Evolutionary conservation across 2,329 filamentous ascomycete genomes (phyloP), one percentile per base, ranked within the genome.

Genomic region (Neonectria ditissima): DNA sequence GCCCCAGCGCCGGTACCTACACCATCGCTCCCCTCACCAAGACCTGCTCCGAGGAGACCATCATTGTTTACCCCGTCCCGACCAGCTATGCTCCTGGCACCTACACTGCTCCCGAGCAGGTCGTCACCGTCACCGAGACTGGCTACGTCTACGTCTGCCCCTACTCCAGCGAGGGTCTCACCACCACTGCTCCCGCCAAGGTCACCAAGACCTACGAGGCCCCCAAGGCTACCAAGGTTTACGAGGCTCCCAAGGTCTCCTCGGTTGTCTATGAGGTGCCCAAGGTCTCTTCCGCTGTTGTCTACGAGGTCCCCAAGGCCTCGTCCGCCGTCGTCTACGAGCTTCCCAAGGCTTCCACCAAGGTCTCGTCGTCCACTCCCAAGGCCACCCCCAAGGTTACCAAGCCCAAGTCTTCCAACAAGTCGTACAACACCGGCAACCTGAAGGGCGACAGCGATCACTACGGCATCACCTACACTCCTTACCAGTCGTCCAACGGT

Each of bases 391-490:
- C 47, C 26, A 65, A 69, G 52, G 60, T 53, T 14, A 65, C 70
- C 51, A 66, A 70, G 59, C 53, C 71, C 22, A 55, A 69, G 62
- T 60, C 73, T 54, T 62, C 67, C 30, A 47, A 52, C 53, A 67
- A 70, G 60, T 69, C 75, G 65, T 64, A 72, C 63, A 69, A 16
- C 50, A 59, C 66, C 24, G 74, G 77, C 67, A 65, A 68, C 65
- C 76, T 82, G 60, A 75, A 76, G 65, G 81, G 82, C 72, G 70
- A 74, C 73, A 83, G 81, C 56, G 80, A 85, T 78, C 86, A 90
- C 76, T 92, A 88, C 84, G 91, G 87, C 78, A 91, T 95, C 76
- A 92, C 92, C 75, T 96, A 94, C 86, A 92, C 92, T 44, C 91
- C 92, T 54, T 96, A 92, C 83, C 83, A 82, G 70, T 74, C 82